These are phyloP conservation scores for Ogataea populi-albae DNA, from an alignment of 805 yeast genomes.

Conservation along the genomic window DNA sequence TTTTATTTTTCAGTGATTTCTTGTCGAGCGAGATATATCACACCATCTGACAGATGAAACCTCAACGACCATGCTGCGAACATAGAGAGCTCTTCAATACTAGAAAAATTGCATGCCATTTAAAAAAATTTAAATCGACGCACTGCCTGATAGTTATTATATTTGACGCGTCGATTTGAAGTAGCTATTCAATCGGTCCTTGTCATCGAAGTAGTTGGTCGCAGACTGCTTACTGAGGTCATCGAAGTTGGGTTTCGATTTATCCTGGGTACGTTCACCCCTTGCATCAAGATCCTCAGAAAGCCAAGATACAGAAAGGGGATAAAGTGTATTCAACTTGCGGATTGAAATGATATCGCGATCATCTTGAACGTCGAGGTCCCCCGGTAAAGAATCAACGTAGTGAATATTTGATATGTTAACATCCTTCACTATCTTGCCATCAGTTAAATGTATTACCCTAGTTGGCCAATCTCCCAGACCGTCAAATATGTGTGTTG, in stretches of 20 bases:
- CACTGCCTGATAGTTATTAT: too few species aligned
- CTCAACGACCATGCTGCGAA: constrained; percentile 3
- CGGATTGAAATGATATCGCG: constrained; percentile 34
- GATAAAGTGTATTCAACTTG: constrained; percentile 58
- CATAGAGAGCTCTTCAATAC: background rate
- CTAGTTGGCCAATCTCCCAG: constrained; percentile 87
- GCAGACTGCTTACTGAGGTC: constrained; percentile 46
- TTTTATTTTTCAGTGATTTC: background rate
- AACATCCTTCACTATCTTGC: constrained; percentile 45
- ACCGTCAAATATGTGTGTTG: constrained; percentile 97
- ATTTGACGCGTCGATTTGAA: constrained; percentile 48
- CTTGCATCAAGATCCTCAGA: constrained; percentile 47
- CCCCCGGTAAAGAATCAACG: constrained; percentile 16
- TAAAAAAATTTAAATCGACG: background rate
- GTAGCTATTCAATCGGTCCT: constrained; percentile 44
- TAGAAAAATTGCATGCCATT: background rate
- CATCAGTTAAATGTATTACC: constrained; percentile 73
- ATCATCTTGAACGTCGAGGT: constrained; percentile 13
- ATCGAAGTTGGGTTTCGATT: constrained; percentile 49
- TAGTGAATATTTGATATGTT: constrained; percentile 33
- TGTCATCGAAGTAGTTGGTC: constrained; percentile 42
- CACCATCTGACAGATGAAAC: constrained; percentile 3
- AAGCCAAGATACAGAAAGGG: constrained; percentile 71
- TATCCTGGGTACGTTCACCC: constrained; percentile 52
- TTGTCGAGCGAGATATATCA: background rate